Conservation (phyloP, 805 yeast species). For the Metschnikowia drakensbergensis region DNA sequence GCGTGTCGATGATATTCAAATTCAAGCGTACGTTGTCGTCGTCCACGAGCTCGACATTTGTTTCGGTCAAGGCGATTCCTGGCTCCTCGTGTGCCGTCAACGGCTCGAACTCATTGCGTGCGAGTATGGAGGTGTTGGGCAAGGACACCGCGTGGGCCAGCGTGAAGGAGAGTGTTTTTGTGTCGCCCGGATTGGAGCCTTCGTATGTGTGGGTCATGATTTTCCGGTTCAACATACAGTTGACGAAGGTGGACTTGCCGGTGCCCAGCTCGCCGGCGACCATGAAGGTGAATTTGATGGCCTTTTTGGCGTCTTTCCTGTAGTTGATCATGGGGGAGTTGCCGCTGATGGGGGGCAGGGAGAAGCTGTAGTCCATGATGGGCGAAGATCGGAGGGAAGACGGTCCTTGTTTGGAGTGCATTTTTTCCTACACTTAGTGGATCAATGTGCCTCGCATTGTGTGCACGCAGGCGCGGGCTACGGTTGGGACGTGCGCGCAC, state of each 20-base stretch:
- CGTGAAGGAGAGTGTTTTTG: conserved; percentile 55
- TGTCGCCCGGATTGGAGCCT: conserved; percentile 23
- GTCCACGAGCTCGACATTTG: conserved; percentile 56
- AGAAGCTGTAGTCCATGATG: conserved; percentile 22
- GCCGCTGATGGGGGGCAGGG: conserved; percentile 25
- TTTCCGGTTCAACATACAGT: conserved; percentile 59
- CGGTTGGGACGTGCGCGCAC: too few relatives aligned
- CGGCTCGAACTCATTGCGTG: conserved; percentile 59
- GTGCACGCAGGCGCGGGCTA: not conserved
- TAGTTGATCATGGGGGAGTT: conserved; percentile 46
- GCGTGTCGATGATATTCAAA: conserved; percentile 63
- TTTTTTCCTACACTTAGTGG: not conserved
- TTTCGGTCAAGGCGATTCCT: conserved; percentile 71
- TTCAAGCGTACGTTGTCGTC: conserved; percentile 54
- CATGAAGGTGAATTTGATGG: conserved; percentile 69
- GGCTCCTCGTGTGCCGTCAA: conserved; percentile 59
- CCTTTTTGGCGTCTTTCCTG: conserved; percentile 67
- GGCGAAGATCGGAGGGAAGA: not conserved
- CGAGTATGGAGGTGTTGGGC: conserved; percentile 52
- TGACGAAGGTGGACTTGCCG: conserved; percentile 74
- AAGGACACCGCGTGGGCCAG: conserved; percentile 53
- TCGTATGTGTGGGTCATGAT: conserved; percentile 59
- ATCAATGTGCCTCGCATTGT: not conserved
- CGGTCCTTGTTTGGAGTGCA: conserved; percentile 1
- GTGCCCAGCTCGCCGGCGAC: conserved; percentile 71